Base-by-base conservation (phyloP, 257 asterid species). In the Misopates orontium region DNA sequence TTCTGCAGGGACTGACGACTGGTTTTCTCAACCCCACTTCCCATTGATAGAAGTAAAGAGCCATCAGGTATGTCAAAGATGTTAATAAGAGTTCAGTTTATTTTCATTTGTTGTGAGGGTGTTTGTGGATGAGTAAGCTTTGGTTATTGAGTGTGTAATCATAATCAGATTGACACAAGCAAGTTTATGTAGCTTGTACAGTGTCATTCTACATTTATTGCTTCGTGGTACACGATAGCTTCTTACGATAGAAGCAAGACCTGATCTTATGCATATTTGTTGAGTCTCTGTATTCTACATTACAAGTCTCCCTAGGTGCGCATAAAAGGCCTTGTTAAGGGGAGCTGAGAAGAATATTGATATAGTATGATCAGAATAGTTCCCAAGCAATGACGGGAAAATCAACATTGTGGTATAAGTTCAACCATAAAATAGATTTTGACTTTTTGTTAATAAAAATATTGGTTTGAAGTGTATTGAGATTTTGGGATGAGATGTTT, bases 1-100 rank as follows among this genome's bases (percentile, higher is more conserved):
- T 76, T 72, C 82, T 57, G 72, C 75, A 24, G 70, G 71, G 66
- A 28, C 71, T 18, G 55, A 73, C 53, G 82, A 73, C 62, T 68
- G 58, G 66, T 78, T 76, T 76, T 72, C 82, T 22, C 87, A 76
- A 67, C 75, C 76, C 31, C 71, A 82, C 71, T 54, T 66, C 60
- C 94, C 89, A 16, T 77, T 87, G 82, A 61, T 77, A 62, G 72
- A 63, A 42, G 58, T 73, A 72, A 73, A 62, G 78, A 64, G 69
- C 54, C 48, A 41, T 44, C 78, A 66, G 90, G 95, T 84, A 72
- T 51, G 4, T 36, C 45, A 32, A 15, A 11, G 40, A 64, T 41
- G 64, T 28, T 45, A 39, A 16, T 39, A 66, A 56, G 11, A 56
- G 45, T 20, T 10, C 40, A 0, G 4, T 10, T 51, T 20, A 39